These are phyloP conservation scores for Cephaloascus albidus DNA, from an alignment of 805 yeast species.

Conservation along the genomic window DNA sequence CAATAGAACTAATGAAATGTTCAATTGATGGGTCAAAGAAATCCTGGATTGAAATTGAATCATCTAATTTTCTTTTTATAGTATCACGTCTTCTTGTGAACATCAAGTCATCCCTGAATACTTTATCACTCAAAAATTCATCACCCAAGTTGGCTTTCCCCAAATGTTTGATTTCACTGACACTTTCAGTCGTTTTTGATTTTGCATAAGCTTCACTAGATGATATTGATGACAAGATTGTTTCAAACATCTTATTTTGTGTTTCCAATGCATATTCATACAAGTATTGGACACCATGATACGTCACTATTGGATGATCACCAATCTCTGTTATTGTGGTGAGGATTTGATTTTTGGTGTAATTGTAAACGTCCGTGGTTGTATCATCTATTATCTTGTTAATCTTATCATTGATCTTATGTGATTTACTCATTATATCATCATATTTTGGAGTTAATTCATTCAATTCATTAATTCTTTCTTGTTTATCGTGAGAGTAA, in stretches of 20 bases:
- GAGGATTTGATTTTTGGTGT: conserved; percentile 44
- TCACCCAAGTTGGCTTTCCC: conserved; percentile 65
- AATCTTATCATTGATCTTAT: conserved; percentile 45
- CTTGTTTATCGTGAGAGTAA: conserved; percentile 38
- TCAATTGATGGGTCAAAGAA: conserved; percentile 71
- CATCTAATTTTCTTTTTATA: conserved; percentile 46
- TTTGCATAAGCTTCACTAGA: conserved; percentile 66
- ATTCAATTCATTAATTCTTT: conserved; percentile 38
- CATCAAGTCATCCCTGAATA: conserved; percentile 71
- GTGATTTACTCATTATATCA: conserved; percentile 38
- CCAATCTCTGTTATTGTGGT: conserved; percentile 44
- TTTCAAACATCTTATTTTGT: conserved; percentile 56
- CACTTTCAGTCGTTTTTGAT: conserved; percentile 45
- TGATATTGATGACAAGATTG: conserved; percentile 54
- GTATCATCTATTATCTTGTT: conserved; percentile 55
- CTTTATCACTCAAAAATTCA: conserved; percentile 46
- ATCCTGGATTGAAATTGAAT: conserved; percentile 58
- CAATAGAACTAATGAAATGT: conserved; percentile 39
- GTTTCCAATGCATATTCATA: conserved; percentile 64
- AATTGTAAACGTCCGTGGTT: conserved; percentile 48
- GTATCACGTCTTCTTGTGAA: conserved; percentile 66
- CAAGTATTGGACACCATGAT: conserved; percentile 53
- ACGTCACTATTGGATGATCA: conserved; percentile 40
- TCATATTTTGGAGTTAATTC: conserved; percentile 59
- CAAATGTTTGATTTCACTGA: conserved; percentile 47